A percentile compares a stretch with the other conserved stretches of the same genome.
phyloP scores from a whole-genome alignment of 306 rosid species.

The Lotus japonicus region DNA sequence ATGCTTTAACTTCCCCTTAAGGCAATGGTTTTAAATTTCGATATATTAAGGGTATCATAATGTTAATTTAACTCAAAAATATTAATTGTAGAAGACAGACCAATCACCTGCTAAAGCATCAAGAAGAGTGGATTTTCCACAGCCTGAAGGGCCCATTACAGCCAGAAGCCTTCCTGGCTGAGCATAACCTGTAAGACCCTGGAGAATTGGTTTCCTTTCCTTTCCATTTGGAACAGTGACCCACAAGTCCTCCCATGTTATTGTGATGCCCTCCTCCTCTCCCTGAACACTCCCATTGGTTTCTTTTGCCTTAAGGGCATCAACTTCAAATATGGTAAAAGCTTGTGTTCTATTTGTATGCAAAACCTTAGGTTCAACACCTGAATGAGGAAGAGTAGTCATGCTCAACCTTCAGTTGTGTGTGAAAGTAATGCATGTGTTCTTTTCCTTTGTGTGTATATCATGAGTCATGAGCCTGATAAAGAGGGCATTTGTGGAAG shows the following conservation, averaged over 20 bases:
- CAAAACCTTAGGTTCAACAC: background rate
- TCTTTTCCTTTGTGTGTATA: background rate
- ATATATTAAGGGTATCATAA: background rate
- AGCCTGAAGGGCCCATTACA: slow-evolving; percentile 80
- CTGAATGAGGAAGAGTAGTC: background rate
- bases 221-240: slow-evolving; percentile 39
- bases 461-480: background rate
- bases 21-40: background rate
- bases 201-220: slow-evolving; percentile 38
- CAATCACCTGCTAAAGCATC: slow-evolving; percentile 55
- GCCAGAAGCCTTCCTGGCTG: slow-evolving; percentile 57
- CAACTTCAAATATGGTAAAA: background rate
- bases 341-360: background rate
- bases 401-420: slow-evolving; percentile 6
- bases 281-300: background rate
- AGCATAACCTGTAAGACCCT: slow-evolving; percentile 46
- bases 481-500: background rate
- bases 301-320: background rate
- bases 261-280: slow-evolving; percentile 17
- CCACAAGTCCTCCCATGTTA: slow-evolving; percentile 54
- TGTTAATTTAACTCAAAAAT: too few species aligned
- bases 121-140: slow-evolving; percentile 77
- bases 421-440: background rate
- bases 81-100: too few species aligned
- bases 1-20: background rate